Evolutionary conservation across 1,139 yeast species (phyloP), one percentile per base, ranked within the genome.

Genomic region (Suhomyces bribrorum): DNA sequence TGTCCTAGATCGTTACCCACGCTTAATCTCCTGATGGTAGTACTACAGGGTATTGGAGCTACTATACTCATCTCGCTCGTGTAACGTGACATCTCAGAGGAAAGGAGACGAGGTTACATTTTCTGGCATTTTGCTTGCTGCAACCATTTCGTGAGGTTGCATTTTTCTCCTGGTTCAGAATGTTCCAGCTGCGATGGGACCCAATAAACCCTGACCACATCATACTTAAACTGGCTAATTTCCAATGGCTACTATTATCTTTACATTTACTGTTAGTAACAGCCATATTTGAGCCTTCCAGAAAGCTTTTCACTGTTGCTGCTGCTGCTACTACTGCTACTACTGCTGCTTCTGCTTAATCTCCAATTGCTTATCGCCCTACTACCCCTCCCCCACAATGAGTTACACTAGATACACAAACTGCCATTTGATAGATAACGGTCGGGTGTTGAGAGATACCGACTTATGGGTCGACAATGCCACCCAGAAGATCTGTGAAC

Each of bases 401-500:
- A 37, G 47, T 13, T 41, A 37, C 30, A 44, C 57, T 28, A 53
- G 50, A 29, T 76, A 77, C 50, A 73, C 78, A 33, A 79, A 79
- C 56, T 72, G 83, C 49, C 63, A 66, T 32, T 62, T 79, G 38
- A 71, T 79, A 37, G 83, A 78, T 44, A 66, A 73, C 39, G 83
- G 83, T 5, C 55, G 57, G 40, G 57, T 75, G 29, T 56, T 56
- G 39, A 53, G 58, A 26, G 54, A 61, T 39, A 57, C 61, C 14
- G 81, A 77, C 43, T 59, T 79, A 36, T 77, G 65, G 58, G 62
- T 78, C 14, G 74, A 79, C 53, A 59, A 66, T 39, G 51, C 46
- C 7, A 54, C 70, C 3, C 80, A 80, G 2, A 64, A 60, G 41
- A 77, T 79, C n/a, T 59, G 68, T 14, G 49, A 41, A n/a, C 56